A percentile compares a stretch with the other conserved stretches of the same genome.
phyloP scores from a whole-genome alignment of 2,329 filamentous ascomycete species.

The Metarhizium brunneum region DNA sequence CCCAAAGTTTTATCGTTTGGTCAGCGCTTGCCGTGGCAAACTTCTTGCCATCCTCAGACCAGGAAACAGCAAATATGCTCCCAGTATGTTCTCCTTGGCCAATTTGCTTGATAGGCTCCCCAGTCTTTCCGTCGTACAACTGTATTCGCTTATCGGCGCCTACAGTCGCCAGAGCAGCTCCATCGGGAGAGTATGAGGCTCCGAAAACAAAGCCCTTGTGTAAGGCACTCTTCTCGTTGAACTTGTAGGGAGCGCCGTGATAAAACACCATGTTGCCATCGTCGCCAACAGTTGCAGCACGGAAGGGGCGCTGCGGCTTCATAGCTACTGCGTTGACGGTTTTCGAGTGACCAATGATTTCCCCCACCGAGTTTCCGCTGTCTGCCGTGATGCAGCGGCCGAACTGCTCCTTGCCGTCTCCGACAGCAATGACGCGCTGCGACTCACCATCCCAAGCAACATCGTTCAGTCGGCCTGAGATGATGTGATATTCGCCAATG shows the following conservation, averaged over 20 bases:
- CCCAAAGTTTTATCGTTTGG: conserved; percentile 92
- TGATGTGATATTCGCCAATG: conserved; percentile 90
- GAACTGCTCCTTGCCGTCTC: conserved; percentile 87
- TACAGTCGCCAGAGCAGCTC: conserved; percentile 71
- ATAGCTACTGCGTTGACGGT: conserved; percentile 87
- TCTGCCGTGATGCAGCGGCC: conserved; percentile 92
- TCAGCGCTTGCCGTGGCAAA: conserved; percentile 91
- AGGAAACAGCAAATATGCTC: conserved; percentile 86
- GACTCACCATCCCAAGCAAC: conserved; percentile 97
- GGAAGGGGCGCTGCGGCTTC: conserved; percentile 78
- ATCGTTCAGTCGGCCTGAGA: conserved; percentile 90
- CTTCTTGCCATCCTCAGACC: conserved; percentile 76
- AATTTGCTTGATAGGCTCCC: conserved; percentile 68
- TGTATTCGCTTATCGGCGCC: conserved; percentile 90
- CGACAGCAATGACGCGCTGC: conserved; percentile 91
- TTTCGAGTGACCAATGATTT: conserved; percentile 85
- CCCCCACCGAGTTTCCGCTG: conserved; percentile 90
- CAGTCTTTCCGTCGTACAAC: conserved; percentile 93
- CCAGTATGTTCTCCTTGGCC: conserved; percentile 81
- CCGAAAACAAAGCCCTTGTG: conserved; percentile 88
- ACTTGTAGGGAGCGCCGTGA: conserved; percentile 92
- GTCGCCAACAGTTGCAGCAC: conserved; percentile 85
- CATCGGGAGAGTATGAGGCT: conserved; percentile 83
- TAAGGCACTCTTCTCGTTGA: conserved; percentile 70
- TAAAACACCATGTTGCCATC: conserved; percentile 87